Evolutionary conservation across 2,329 filamentous ascomycete genomes (phyloP), one percentile per base, ranked within the genome.

Genomic region (Scedosporium apiospermum): DNA sequence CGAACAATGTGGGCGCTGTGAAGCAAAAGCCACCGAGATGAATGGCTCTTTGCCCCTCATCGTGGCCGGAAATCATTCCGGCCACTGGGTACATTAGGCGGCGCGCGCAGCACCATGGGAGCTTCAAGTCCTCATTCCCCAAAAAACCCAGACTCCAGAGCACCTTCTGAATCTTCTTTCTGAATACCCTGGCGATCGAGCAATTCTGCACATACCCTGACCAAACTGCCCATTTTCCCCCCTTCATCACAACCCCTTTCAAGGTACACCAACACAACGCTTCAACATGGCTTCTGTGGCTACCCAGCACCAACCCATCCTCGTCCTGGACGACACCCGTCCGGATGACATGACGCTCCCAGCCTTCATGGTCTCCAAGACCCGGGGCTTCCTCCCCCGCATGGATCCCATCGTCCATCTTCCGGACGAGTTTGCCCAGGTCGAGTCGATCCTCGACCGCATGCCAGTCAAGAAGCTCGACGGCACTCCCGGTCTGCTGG

Each of bases 391-490:
- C 73, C 80, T 93, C 41, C 89, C 89, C 12, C 83, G 89, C 14
- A 80, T 80, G 72, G 78, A 88, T 65, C 86, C 86, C 55, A 76
- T 87, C 67, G 77, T 79, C 59, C 73, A 79, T 9, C 83, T 96
- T 0, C 92, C 93, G 21, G 67, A 80, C 14, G 88, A 88, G 72
- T 97, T 96, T 71, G 82, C 85, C 42, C 76, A 83, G 3, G 80
- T 96, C 41, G 86, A 90, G 73, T 85, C 84, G 26, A 80, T 96
- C 65, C 81, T 93, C 38, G 80, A 86, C 64, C 85, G 87, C 64
- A 90, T 95, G 84, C 91, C 93, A 27, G 88, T 96, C 72, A 85
- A 85, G 76, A 95, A 84, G 60, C 75, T 82, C 7, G 85, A 88
- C 64, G 92, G 92, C 1, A 79, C 81, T 42, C 87, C 91, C 0